These are phyloP conservation scores for Leishmania amazonensis DNA, from an alignment of 208 protist species.

Conservation along the genomic window DNA sequence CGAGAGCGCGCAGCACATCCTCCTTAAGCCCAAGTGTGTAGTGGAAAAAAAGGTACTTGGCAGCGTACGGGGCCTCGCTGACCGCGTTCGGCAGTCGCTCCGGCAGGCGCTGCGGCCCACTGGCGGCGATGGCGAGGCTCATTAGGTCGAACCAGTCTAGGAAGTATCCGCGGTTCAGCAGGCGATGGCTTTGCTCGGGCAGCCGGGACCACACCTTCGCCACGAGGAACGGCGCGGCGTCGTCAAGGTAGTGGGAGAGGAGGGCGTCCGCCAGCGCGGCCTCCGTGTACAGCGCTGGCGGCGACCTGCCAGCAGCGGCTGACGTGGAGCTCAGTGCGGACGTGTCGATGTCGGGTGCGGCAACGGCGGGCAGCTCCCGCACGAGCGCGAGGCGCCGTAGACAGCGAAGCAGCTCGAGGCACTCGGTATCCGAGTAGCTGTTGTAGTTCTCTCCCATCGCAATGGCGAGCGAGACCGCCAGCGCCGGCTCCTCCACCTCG, in stretches of 20 bases:
- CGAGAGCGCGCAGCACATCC: slow-evolving; percentile 37
- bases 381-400: slow-evolving; percentile 78
- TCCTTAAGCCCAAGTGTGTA: slow-evolving; percentile 67
- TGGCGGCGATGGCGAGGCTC: slow-evolving; percentile 65
- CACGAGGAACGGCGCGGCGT: slow-evolving; percentile 69
- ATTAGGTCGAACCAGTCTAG: slow-evolving; percentile 84
- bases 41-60: slow-evolving; percentile 83
- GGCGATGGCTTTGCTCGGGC: slow-evolving; percentile 68
- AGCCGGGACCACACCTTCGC: slow-evolving; percentile 78
- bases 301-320: not conserved
- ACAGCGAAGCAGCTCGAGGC: slow-evolving; percentile 81
- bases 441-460: slow-evolving; percentile 79
- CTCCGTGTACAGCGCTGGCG: slow-evolving; percentile 54
- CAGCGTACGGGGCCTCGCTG: slow-evolving; percentile 63
- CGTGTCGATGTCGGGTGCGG: slow-evolving; percentile 24
- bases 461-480: slow-evolving; percentile 75
- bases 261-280: slow-evolving; percentile 36
- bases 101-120: slow-evolving; percentile 48
- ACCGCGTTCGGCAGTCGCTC: slow-evolving; percentile 67
- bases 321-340: slow-evolving; percentile 7
- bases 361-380: slow-evolving; percentile 46
- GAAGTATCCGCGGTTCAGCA: slow-evolving; percentile 55
- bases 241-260: slow-evolving; percentile 56
- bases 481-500: slow-evolving; percentile 76
- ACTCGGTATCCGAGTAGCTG: slow-evolving; percentile 56